These are phyloP conservation scores for Fusarium brevicatenulatum DNA, from an alignment of 2,329 filamentous ascomycete genomes.

Conservation along the genomic window DNA sequence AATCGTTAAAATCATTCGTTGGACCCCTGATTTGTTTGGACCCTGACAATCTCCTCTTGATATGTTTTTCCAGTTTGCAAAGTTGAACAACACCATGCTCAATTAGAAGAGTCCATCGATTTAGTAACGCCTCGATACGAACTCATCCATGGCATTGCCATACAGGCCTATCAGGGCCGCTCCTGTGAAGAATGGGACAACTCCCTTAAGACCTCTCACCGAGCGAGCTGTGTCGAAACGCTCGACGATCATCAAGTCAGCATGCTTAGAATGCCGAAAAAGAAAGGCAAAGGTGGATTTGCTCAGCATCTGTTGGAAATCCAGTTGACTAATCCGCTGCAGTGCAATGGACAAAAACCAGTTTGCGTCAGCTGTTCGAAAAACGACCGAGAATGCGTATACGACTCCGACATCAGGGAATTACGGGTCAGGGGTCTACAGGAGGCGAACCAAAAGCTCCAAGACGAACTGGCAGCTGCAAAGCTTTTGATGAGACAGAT, in stretches of 20 bases:
- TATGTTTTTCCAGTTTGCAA: accelerated
- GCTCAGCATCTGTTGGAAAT: accelerated
- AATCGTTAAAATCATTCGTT: no score
- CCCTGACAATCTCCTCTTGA: background rate
- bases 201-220: accelerated
- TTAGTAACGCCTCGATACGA: background rate
- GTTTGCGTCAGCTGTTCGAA: conserved; percentile 4
- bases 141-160: background rate
- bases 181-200: background rate
- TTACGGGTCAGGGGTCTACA: background rate
- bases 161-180: conserved; percentile 7
- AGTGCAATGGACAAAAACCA: conserved; percentile 15
- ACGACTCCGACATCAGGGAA: conserved; percentile 1
- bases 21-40: background rate
- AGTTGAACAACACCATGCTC: no score
- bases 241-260: background rate
- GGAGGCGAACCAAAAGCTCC: background rate
- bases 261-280: conserved; percentile 10
- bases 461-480: background rate
- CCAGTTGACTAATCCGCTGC: accelerated
- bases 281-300: conserved; percentile 8
- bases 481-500: background rate
- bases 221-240: background rate
- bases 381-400: background rate
- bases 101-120: background rate